Evolutionary conservation across 805 yeast genomes (phyloP).

Genomic region (Wickerhamiella dianesei): DNA sequence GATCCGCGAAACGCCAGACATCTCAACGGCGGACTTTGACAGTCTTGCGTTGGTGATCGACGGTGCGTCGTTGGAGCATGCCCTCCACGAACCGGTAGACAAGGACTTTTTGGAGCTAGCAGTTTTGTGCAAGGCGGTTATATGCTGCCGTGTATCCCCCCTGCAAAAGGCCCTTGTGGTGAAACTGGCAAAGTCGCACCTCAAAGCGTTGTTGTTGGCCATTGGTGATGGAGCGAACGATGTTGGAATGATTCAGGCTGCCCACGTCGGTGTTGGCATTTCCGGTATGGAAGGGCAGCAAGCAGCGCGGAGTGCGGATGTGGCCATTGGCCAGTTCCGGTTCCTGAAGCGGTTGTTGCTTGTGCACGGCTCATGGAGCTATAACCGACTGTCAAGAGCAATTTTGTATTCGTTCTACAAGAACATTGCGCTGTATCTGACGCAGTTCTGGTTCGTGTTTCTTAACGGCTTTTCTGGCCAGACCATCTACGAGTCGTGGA

Average conservation of each 20-base stretch:
- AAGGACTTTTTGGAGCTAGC: constrained; percentile 69
- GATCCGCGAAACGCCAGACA: constrained; percentile 26
- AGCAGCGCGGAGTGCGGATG: constrained; percentile 96
- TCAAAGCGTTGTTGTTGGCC: constrained; percentile 62
- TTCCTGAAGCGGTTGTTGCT: constrained; percentile 67
- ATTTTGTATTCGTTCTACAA: constrained; percentile 91
- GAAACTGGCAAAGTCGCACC: constrained; percentile 75
- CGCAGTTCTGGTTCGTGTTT: constrained; percentile 97
- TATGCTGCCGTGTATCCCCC: constrained; percentile 97
- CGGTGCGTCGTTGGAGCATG: constrained; percentile 80
- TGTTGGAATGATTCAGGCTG: constrained; percentile 98
- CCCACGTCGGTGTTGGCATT: constrained; percentile 97
- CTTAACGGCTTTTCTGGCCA: constrained; percentile 89
- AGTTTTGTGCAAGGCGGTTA: constrained; percentile 81
- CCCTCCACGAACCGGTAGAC: constrained; percentile 69
- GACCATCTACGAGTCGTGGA: constrained; percentile 94
- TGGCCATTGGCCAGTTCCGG: constrained; percentile 91
- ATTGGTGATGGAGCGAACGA: constrained; percentile 99
- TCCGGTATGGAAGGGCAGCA: constrained; percentile 99
- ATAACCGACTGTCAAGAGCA: constrained; percentile 85
- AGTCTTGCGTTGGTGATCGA: constrained; percentile 85
- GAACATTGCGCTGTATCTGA: constrained; percentile 89
- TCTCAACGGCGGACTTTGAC: constrained; percentile 42
- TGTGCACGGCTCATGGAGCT: constrained; percentile 97
- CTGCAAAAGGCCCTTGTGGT: constrained; percentile 94